Evolutionary conservation across 2,329 filamentous ascomycete species (phyloP), one percentile per base, ranked within the genome.

Genomic region (Nakataea oryzae): DNA sequence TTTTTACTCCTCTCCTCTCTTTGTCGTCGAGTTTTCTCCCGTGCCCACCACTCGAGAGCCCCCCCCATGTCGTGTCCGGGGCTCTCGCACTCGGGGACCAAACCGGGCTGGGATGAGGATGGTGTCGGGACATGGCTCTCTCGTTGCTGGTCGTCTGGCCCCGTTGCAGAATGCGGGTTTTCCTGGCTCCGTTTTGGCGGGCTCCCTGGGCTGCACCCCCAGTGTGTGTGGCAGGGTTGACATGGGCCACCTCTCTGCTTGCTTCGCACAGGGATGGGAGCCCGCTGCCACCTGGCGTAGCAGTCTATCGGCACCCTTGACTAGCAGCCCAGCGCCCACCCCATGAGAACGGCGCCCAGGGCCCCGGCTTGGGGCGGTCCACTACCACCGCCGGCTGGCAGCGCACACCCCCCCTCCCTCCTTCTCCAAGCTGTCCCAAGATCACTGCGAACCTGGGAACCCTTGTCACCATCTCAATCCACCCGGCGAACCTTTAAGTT

Each of bases 341-440:
- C 59, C 59, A 56, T 61, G 59, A 50, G 41, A 57, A 41, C 54
- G 59, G 59, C 59, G 50, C 30, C 59, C 59, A 61, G 67, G 65
- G 73, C 70, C 72, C 72, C 73, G 74, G 74, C 76, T 74, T 74
- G 74, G 75, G 75, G 74, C 73, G 71, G 71, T 57, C 50, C 54
- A 61, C 59, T 54, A 56, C 29, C 17, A 41, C 50, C 59, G 30
- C 28, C 54, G 50, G 50, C 59, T 57, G 70, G 28, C 50, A 26
- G 27, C 59, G 30, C 54, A 61, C 59, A 57, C 59, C 59, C 59
- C 59, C 54, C 59, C 58, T 29, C 54, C 58, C 58, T 24, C 21
- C 14, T 27, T 29, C 34, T 41, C 59, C 59, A 61, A 57, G 59
- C 30, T 60, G 41, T 50, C 54, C 54, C 59, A 61, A 34, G 50